Percentiles rank a stretch among this genome's conserved stretches.
phyloP scores from a whole-genome alignment of 345 rosid genomes.

The Sisymbrium altissimum region DNA sequence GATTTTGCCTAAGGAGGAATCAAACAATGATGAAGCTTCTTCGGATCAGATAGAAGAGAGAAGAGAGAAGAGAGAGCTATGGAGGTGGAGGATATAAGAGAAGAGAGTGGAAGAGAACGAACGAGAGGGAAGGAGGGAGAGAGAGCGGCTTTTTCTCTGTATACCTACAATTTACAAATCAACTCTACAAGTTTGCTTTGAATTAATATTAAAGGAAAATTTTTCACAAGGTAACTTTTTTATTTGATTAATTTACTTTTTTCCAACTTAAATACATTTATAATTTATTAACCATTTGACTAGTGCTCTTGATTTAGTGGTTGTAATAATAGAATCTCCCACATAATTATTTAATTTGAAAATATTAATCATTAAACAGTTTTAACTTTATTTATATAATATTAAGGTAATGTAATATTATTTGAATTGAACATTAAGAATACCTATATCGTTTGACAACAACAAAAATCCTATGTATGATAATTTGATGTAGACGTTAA shows the following conservation, averaged over 20 bases:
- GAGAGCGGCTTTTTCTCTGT: constrained; percentile 22
- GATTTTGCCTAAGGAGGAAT: not conserved
- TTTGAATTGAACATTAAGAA: too few relatives aligned
- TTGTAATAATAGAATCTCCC: too few relatives aligned
- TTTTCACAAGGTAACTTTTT: not conserved
- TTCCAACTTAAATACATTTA: not conserved
- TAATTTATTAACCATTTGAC: not conserved
- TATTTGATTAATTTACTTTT: not conserved
- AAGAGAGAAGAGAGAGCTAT: not conserved
- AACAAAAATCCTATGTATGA: too few relatives aligned
- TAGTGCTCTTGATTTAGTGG: not conserved
- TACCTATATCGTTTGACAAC: too few relatives aligned
- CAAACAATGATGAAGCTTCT: constrained; percentile 16
- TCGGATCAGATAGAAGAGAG: not conserved
- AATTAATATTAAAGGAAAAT: not conserved
- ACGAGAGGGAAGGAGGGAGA: not conserved
- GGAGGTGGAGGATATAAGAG: not conserved
- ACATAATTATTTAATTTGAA: too few relatives aligned
- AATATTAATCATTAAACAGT: too few relatives aligned
- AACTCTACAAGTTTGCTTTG: not conserved
- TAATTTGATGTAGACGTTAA: too few relatives aligned
- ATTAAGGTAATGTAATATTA: too few relatives aligned
- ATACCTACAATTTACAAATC: not conserved
- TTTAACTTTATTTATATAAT: too few relatives aligned
- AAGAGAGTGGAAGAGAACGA: constrained; percentile 26